Evolutionary conservation across 345 rosid species (phyloP).

Genomic region (Aquilaria yunnanensis): DNA sequence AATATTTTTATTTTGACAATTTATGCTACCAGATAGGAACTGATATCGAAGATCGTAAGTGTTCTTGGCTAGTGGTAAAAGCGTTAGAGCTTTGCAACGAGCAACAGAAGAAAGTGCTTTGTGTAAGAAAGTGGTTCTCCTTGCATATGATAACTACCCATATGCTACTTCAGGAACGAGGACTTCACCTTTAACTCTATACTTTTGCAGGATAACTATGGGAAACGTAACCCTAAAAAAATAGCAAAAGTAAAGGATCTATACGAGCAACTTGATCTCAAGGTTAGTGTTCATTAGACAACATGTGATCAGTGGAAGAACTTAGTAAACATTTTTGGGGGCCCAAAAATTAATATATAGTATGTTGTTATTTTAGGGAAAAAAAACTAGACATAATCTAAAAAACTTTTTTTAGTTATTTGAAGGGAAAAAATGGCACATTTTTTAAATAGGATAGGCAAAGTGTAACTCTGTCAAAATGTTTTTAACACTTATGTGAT

Average conservation of each 20-base stretch:
- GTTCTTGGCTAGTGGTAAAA: slow-evolving; percentile 43
- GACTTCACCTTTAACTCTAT: background rate
- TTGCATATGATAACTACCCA: background rate
- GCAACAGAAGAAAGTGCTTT: slow-evolving; percentile 22
- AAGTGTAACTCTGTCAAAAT: too few species aligned
- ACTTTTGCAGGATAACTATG: slow-evolving; percentile 32
- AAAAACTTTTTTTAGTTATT: too few species aligned
- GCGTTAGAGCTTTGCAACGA: slow-evolving; percentile 23
- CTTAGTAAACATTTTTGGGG: too few species aligned
- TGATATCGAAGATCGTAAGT: slow-evolving; percentile 36
- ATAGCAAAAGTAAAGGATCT: slow-evolving; percentile 32
- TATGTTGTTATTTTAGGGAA: too few species aligned
- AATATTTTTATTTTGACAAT: background rate
- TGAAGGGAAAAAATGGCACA: too few species aligned
- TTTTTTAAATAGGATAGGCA: too few species aligned
- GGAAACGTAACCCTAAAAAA: slow-evolving; percentile 25
- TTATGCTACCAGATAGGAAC: slow-evolving; percentile 18
- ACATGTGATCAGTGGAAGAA: too few species aligned
- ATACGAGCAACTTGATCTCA: slow-evolving; percentile 27
- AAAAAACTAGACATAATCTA: background rate
- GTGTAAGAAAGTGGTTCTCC: slow-evolving; percentile 9
- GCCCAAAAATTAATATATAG: too few species aligned
- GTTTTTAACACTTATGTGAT: too few species aligned
- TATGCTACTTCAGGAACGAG: background rate
- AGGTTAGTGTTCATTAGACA: slow-evolving; percentile 17